Percentiles rank a stretch among this genome's conserved stretches.
Conservation (phyloP, 805 yeast genomes). For the Kuraishia piskuri region DNA sequence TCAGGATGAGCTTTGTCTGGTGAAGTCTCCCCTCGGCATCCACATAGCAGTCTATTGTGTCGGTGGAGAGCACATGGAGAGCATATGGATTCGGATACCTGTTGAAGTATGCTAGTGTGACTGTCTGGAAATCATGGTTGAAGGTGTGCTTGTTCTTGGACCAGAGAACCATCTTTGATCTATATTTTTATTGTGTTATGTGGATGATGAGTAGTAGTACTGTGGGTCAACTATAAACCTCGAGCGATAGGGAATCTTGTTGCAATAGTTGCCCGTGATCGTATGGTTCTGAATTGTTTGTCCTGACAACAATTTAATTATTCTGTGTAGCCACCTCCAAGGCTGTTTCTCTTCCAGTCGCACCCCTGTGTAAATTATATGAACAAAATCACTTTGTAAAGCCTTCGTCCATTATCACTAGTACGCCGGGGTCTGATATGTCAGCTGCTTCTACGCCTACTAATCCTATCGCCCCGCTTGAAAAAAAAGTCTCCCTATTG, state of each 20-base stretch:
- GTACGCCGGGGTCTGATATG: background rate
- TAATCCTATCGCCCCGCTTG: no score
- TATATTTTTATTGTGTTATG: background rate
- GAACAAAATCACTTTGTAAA: no score
- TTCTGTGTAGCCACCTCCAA: no score
- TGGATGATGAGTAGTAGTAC: no score
- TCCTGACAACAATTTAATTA: no score
- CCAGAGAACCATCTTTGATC: conserved; percentile 50
- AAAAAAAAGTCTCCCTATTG: background rate
- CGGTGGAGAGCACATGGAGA: conserved; percentile 75
- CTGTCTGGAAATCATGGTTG: conserved; percentile 60
- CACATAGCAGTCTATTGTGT: conserved; percentile 55
- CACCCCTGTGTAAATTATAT: no score
- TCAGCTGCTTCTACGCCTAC: background rate
- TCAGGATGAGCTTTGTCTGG: conserved; percentile 67
- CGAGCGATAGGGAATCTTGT: no score
- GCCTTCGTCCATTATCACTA: no score
- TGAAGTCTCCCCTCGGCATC: conserved; percentile 57
- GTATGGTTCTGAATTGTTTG: no score
- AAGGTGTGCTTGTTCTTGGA: conserved; percentile 48
- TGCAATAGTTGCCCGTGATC: no score
- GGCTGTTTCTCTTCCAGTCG: no score
- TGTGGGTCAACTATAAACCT: no score
- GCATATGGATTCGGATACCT: conserved; percentile 77
- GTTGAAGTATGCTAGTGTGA: conserved; percentile 69